Conservation (phyloP, 495 filamentous ascomycete genomes). For the Parathielavia appendiculata region DNA sequence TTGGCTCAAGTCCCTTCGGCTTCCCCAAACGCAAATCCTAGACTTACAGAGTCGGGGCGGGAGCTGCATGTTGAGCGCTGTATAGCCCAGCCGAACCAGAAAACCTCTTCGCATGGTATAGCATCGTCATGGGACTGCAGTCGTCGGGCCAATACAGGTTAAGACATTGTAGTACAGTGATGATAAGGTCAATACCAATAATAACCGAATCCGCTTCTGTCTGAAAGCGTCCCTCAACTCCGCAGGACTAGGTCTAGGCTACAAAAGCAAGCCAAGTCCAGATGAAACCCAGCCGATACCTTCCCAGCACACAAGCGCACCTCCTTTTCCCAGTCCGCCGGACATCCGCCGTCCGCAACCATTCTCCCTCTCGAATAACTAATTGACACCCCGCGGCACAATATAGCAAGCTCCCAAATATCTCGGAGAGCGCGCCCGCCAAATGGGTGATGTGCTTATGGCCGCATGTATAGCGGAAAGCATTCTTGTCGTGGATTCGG, state of each 20-base stretch:
- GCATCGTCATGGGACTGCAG: not conserved
- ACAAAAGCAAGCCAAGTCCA: not conserved
- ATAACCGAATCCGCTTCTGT: constrained; percentile 4
- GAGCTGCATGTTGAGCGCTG: too few relatives aligned
- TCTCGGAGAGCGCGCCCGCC: not conserved
- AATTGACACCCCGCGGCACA: not conserved
- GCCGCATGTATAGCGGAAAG: constrained; percentile 18
- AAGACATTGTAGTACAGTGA: constrained; percentile 9
- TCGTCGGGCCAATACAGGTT: not conserved
- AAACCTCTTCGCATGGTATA: too few relatives aligned
- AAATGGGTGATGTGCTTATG: constrained; percentile 3
- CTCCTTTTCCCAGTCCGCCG: not conserved
- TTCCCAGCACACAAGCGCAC: not conserved
- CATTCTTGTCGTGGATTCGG: constrained; percentile 12
- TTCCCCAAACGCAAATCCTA: too few relatives aligned
- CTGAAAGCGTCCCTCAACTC: not conserved
- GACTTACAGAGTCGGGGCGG: too few relatives aligned
- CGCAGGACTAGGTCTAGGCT: not conserved
- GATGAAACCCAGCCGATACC: not conserved
- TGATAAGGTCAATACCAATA: constrained; percentile 5
- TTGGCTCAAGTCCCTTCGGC: not conserved
- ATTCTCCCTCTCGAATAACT: not conserved
- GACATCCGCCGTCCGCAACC: not conserved
- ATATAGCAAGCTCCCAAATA: not conserved
- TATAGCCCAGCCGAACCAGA: too few relatives aligned